phyloP scores from a whole-genome alignment of 2,329 filamentous ascomycete species.

The Ustilaginoidea virens region DNA sequence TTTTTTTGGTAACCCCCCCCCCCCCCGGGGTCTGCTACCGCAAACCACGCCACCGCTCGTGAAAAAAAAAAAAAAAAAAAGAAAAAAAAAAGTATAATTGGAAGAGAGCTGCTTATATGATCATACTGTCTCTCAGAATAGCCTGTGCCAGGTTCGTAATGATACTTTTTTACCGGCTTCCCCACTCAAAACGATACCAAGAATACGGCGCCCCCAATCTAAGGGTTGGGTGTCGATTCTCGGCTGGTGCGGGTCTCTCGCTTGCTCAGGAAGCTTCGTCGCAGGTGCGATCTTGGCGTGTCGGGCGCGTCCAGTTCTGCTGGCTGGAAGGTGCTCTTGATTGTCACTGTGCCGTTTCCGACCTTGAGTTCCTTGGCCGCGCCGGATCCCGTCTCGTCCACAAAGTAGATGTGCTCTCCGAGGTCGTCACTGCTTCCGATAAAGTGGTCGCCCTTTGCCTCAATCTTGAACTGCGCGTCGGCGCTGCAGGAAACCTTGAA shows the following conservation, averaged over 20 bases:
- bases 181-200: constrained; percentile 4
- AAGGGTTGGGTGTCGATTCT: constrained; percentile 26
- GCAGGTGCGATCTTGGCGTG: constrained; percentile 30
- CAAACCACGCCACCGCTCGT: constrained; percentile 1
- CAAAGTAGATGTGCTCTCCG: constrained; percentile 76
- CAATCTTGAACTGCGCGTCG: constrained; percentile 73
- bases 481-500: constrained; percentile 67
- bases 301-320: constrained; percentile 29
- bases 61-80: constrained; percentile 1
- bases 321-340: constrained; percentile 57
- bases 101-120: constrained; percentile 2
- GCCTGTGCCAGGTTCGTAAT: not conserved
- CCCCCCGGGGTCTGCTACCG: not conserved
- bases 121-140: not conserved
- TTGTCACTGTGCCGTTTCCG: constrained; percentile 53
- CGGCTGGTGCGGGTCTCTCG: constrained; percentile 27
- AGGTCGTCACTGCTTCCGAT: constrained; percentile 74
- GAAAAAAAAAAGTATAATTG: too few relatives aligned
- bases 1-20: too few relatives aligned
- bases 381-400: constrained; percentile 61
- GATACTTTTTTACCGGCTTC: not conserved
- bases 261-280: constrained; percentile 41
- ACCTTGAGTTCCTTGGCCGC: constrained; percentile 60
- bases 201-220: constrained; percentile 7
- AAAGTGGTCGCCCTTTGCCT: constrained; percentile 71